Base-by-base conservation (phyloP, 2,329 filamentous ascomycete genomes). In the Exserohilum turcica region DNA sequence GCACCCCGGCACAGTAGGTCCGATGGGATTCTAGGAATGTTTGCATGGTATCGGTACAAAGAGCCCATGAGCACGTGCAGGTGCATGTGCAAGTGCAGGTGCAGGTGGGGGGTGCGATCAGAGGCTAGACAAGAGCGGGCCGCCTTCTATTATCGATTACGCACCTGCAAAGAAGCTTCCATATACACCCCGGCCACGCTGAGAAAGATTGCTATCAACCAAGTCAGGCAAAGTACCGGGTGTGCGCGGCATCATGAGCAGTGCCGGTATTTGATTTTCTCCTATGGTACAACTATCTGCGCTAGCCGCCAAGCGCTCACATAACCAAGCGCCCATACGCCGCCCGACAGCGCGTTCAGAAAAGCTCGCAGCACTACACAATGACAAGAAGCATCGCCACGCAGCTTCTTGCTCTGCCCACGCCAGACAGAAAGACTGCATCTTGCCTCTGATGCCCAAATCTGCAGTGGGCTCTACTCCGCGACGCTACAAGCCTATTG, bases 61-160 rank as follows among this genome's bases (percentile, higher is more conserved):
- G 43, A 13, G 24, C 16, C 24, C 38, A 44, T 12, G 43, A 53
- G 49, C 28, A 63, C 49, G 55, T 56, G 47, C 58, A 52, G 45
- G 61, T 58, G 56, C 31, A 63, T 56, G 56, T 59, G 50, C 54
- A 61, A 59, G 60, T 58, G 56, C 31, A 63, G 55, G 56, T 59
- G 50, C 54, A 61, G 59, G 60, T 63, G 59, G 57, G 55, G 56
- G 58, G 59, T 55, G 56, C 50, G 42, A 50, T 59, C 45, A 57
- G 52, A 57, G 43, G 50, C 63, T 61, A 56, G 36, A 49, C 59
- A 52, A 50, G 60, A 45, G 43, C 54, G 50, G 50, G 48, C 55
- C 48, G 48, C 56, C 55, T 28, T 64, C 31, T 69, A 73, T 71
- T 69, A 73, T 71, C 68, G 68, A 72, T 72, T 71, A 64, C 60